phyloP scores from a whole-genome alignment of 306 rosid genomes.

The Parietaria judaica region DNA sequence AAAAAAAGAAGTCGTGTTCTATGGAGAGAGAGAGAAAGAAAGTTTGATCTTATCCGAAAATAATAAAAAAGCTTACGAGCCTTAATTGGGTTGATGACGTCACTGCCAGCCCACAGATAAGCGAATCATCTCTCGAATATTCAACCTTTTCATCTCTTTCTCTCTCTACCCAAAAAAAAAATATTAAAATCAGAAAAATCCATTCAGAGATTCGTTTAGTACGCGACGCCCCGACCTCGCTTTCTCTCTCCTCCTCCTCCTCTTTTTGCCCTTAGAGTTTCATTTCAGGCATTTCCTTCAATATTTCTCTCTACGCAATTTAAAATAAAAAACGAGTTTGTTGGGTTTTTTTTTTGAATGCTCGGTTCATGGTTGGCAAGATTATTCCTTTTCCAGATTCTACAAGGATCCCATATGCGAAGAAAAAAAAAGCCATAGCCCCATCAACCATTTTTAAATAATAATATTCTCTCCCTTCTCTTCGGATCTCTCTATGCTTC shows the following conservation, averaged over 20 bases:
- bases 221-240: slow-evolving; percentile 91
- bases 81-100: slow-evolving; percentile 20
- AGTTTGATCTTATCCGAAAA: slow-evolving; percentile 44
- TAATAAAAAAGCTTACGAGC: background rate
- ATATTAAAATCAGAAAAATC: slow-evolving; percentile 9
- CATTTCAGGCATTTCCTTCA: background rate
- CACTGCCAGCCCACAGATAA: slow-evolving; percentile 37
- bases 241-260: slow-evolving; percentile 14
- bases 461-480: background rate
- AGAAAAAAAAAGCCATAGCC: background rate
- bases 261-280: slow-evolving; percentile 1
- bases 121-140: slow-evolving; percentile 44
- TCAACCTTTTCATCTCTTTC: slow-evolving; percentile 20
- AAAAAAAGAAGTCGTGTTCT: too few relatives aligned
- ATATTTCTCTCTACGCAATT: background rate
- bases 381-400: slow-evolving; percentile 71
- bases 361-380: slow-evolving; percentile 20
- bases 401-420: slow-evolving; percentile 52
- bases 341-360: background rate
- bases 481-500: slow-evolving; percentile 37
- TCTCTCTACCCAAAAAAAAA: background rate
- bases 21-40: too few relatives aligned
- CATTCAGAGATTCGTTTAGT: slow-evolving; percentile 48
- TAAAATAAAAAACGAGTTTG: slow-evolving; percentile 1
- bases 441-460: background rate